These are phyloP conservation scores for Trebouxia sp. DNA, from an alignment of 139 green algal genomes.

Conservation along the genomic window DNA sequence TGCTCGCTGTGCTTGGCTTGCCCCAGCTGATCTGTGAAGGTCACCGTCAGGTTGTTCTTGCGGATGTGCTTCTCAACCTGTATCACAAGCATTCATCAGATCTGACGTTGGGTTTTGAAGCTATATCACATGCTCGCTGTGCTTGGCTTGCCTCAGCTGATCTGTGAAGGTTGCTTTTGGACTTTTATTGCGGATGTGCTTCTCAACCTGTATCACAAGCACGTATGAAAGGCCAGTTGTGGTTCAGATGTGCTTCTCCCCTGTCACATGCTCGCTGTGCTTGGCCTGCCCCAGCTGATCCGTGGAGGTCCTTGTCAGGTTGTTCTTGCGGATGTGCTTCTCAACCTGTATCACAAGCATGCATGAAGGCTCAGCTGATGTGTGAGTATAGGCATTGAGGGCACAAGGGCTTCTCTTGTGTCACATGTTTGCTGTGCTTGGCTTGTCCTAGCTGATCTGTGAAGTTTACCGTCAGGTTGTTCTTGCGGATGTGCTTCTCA, in stretches of 20 bases:
- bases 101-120: too few relatives aligned
- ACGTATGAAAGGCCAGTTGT: background rate
- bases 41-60: slow-evolving; percentile 62
- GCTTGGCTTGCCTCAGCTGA: too few relatives aligned
- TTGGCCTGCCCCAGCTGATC: slow-evolving; percentile 49
- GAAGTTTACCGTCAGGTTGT: slow-evolving; percentile 61
- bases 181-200: slow-evolving; percentile 69
- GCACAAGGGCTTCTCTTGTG: slow-evolving; percentile 44
- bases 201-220: slow-evolving; percentile 41
- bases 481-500: slow-evolving; percentile 69
- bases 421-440: slow-evolving; percentile 35
- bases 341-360: slow-evolving; percentile 36
- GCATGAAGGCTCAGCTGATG: too few relatives aligned
- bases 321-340: slow-evolving; percentile 69
- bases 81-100: background rate
- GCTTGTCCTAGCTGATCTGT: slow-evolving; percentile 50
- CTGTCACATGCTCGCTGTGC: slow-evolving; percentile 37
- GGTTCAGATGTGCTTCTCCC: too few relatives aligned
- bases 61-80: slow-evolving; percentile 67
- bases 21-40: slow-evolving; percentile 56
- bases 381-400: too few relatives aligned
- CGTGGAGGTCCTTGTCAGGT: slow-evolving; percentile 57
- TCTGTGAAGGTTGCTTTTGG: too few relatives aligned
- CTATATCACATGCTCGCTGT: slow-evolving; percentile 38
- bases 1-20: slow-evolving; percentile 23